Evolutionary conservation across 2,329 filamentous ascomycete species (phyloP), one percentile per base, ranked within the genome.

Genomic region (Phialemonium atrogriseum): DNA sequence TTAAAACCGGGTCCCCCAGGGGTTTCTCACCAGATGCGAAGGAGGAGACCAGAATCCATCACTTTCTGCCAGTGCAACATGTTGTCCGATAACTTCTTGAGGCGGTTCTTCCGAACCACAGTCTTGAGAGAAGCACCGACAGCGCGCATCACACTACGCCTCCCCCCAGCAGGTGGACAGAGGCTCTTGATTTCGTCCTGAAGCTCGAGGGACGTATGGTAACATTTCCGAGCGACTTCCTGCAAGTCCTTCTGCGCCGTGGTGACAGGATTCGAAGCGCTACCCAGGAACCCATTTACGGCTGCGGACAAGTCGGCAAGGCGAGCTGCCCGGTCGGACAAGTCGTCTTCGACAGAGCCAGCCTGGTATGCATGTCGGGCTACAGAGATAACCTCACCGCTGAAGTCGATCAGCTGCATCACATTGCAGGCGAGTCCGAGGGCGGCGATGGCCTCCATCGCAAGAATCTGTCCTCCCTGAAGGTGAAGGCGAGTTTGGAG

Each of bases 401-500:
- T 25, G n/a, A 25, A 25, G 24, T 14, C 15, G 24, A 25, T 25
- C 8, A 25, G 24, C 24, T 25, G 24, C 24, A 25, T 25, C n/a
- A 25, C 24, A 14, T 12, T 25, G n/a, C 24, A 8, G n/a, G 24
- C 24, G 24, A 25, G 24, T 7, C 24, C n/a, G 7, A 25, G n/a
- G n/a, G 24, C 24, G 7, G 24, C 24, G 24, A 25, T 7, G 11
- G 24, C 11, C 24, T 25, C 24, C 24, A 25, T 25, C 7, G 24
- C n/a, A 12, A 25, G n/a, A n/a, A n/a, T n/a, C n/a, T n/a, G n/a
- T n/a, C n/a, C n/a, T n/a, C n/a, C n/a, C n/a, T n/a, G n/a, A n/a
- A n/a, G n/a, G n/a, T n/a, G n/a, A n/a, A n/a, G n/a, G n/a, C n/a
- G n/a, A n/a, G n/a, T n/a, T n/a, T n/a, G n/a, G n/a, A n/a, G n/a